These are phyloP conservation scores for Athelia sp. DNA, from an alignment of 1,284 basidiomycete genomes.

Conservation along the genomic window DNA sequence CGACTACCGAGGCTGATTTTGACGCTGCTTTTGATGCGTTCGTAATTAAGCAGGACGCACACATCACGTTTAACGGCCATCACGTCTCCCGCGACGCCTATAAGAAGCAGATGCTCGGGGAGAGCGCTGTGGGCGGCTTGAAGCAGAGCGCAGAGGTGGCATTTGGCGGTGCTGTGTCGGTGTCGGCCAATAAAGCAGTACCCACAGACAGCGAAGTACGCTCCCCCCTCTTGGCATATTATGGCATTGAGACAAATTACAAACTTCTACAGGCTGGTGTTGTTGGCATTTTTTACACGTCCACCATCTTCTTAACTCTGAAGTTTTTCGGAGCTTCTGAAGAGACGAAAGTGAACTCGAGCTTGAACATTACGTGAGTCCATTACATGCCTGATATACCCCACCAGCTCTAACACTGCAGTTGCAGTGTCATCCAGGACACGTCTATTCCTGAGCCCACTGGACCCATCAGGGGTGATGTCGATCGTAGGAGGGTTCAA, in stretches of 20 bases:
- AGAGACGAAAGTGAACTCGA: neutral
- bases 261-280: constrained; percentile 14
- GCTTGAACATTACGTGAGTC: neutral
- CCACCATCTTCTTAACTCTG: neutral
- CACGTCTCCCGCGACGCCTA: constrained; percentile 23
- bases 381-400: neutral
- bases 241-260: neutral
- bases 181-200: constrained; percentile 11
- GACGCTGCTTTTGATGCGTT: constrained; percentile 20
- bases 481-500: constrained; percentile 1
- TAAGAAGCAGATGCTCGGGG: constrained; percentile 19
- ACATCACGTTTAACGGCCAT: constrained; percentile 24
- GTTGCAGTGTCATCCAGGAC: neutral
- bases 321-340: neutral
- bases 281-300: constrained; percentile 15
- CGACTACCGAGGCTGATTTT: constrained; percentile 14
- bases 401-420: neutral
- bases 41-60: constrained; percentile 17
- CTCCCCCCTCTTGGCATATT: neutral
- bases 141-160: constrained; percentile 20
- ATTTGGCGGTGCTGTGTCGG: constrained; percentile 18
- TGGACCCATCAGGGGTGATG: neutral
- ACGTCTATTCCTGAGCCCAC: neutral
- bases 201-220: constrained; percentile 1
- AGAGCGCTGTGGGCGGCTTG: constrained; percentile 14